These are phyloP conservation scores for Trifolium dubium DNA, from an alignment of 306 rosid genomes.

Conservation along the genomic window DNA sequence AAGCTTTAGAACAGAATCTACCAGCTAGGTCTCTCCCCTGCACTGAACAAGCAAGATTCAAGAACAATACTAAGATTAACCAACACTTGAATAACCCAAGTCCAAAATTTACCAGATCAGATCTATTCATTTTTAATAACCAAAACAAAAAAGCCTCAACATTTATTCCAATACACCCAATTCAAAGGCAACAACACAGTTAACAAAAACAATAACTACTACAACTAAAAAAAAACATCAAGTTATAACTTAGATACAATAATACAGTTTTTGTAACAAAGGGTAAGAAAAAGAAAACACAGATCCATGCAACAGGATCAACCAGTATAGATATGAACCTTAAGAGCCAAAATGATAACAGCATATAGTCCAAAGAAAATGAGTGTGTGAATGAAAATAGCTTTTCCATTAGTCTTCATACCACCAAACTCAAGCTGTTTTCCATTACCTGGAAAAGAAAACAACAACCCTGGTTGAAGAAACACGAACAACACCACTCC, in stretches of 20 bases:
- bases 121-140: slow-evolving; percentile 20
- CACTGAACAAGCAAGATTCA: not conserved
- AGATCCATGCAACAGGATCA: slow-evolving; percentile 50
- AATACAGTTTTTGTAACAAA: not conserved
- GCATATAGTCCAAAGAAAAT: slow-evolving; percentile 80
- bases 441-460: slow-evolving; percentile 74
- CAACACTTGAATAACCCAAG: too few relatives aligned
- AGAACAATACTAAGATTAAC: not conserved
- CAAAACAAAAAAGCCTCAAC: not conserved
- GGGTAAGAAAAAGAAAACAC: not conserved
- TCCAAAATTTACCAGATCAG: slow-evolving; percentile 3
- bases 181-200: not conserved
- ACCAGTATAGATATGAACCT: slow-evolving; percentile 83
- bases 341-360: slow-evolving; percentile 71
- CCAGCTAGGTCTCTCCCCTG: too few relatives aligned
- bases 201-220: not conserved
- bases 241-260: slow-evolving; percentile 14
- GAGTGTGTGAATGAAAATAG: slow-evolving; percentile 85
- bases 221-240: not conserved
- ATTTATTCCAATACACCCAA: not conserved
- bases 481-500: slow-evolving; percentile 90
- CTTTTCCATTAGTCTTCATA: slow-evolving; percentile 92
- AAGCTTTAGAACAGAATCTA: too few relatives aligned
- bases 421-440: slow-evolving; percentile 76
- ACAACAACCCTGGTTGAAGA: slow-evolving; percentile 86